These are phyloP conservation scores for Podospora pseudopauciseta DNA, from an alignment of 495 filamentous ascomycete genomes.

Conservation along the genomic window DNA sequence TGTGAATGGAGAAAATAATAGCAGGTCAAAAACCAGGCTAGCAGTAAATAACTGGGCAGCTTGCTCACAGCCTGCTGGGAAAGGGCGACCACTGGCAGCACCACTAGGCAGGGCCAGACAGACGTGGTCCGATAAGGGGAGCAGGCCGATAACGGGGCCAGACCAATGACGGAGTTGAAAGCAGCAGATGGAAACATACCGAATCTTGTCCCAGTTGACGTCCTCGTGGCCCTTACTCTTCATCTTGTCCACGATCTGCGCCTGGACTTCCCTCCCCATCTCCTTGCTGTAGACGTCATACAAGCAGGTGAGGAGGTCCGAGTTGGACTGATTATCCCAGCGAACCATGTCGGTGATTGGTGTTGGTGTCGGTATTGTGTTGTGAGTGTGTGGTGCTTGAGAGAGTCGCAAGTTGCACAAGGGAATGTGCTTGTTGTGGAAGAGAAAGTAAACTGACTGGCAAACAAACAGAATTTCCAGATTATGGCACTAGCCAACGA, in stretches of 20 bases:
- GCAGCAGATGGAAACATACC: conserved; percentile 17
- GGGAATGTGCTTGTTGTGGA: not conserved
- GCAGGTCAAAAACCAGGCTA: not conserved
- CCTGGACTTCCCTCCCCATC: not conserved
- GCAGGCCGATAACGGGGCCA: not conserved
- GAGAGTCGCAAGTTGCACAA: not conserved
- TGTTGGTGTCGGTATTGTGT: not conserved
- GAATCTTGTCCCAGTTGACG: conserved; percentile 18
- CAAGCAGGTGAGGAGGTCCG: not conserved
- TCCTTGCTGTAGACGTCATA: not conserved
- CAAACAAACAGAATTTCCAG: not conserved
- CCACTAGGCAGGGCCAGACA: not conserved
- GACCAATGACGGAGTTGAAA: not conserved
- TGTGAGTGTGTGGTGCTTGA: not conserved
- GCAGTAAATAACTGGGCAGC: not conserved
- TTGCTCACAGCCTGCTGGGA: not conserved
- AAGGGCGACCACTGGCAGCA: not conserved
- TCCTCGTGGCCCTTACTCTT: conserved; percentile 10
- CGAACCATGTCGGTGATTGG: conserved; percentile 3
- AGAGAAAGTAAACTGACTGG: not conserved
- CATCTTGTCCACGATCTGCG: conserved; percentile 7
- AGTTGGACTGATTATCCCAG: conserved; percentile 2
- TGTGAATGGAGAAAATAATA: not conserved
- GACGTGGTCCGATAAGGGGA: not conserved
- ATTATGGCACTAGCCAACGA: not conserved